A percentile compares a stretch with the other conserved stretches of the same genome.
These are phyloP conservation scores for Kwoniella botswanensis DNA, from an alignment of 768 basidiomycete species.

Conservation along the genomic window DNA sequence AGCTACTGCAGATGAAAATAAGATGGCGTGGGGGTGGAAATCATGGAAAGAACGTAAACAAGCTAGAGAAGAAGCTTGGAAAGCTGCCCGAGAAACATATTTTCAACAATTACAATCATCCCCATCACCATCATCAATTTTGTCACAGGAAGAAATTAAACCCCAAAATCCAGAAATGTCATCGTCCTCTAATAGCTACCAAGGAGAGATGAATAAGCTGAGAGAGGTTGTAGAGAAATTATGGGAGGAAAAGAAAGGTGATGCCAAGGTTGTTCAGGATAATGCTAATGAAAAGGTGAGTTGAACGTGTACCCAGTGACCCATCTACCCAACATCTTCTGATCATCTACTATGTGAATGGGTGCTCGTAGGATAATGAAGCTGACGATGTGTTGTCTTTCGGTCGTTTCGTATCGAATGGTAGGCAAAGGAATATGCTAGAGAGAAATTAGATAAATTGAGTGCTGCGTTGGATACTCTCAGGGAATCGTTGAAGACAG, in stretches of 20 bases:
- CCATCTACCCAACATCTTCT: not conserved
- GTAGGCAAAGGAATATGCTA: constrained; percentile 40
- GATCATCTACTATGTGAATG: not conserved
- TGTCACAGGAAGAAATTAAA: not conserved
- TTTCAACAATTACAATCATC: not conserved
- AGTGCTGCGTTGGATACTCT: constrained; percentile 37
- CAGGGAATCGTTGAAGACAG: constrained; percentile 31
- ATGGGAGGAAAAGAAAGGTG: constrained; percentile 36
- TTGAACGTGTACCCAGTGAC: not conserved
- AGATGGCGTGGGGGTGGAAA: constrained; percentile 16
- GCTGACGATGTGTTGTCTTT: too few species aligned
- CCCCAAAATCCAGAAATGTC: constrained; percentile 7
- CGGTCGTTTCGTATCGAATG: not conserved
- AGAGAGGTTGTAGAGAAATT: constrained; percentile 34
- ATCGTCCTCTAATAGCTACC: not conserved
- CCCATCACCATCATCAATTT: not conserved
- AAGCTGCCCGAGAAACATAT: not conserved
- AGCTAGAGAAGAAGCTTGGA: constrained; percentile 14
- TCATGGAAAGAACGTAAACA: constrained; percentile 6
- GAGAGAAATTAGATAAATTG: constrained; percentile 44
- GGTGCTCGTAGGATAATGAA: not conserved
- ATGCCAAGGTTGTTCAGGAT: constrained; percentile 23
- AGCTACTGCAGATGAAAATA: not conserved
- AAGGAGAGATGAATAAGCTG: constrained; percentile 28
- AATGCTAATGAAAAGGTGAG: constrained; percentile 41